Conservation (phyloP, 2,329 filamentous ascomycete genomes). For the Phaeosphaeriaceae sp. region DNA sequence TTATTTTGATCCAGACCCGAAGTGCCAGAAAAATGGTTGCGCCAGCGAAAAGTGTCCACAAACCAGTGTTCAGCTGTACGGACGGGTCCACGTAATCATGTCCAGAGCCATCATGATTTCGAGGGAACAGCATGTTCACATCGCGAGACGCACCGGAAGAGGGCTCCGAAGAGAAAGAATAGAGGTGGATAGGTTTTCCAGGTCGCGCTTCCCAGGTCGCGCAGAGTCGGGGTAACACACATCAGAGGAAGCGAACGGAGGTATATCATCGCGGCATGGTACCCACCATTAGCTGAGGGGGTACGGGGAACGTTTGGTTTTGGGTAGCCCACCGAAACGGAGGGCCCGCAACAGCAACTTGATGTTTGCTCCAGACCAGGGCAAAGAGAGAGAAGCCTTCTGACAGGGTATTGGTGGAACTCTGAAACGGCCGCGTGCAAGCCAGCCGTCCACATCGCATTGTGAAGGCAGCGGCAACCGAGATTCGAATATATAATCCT, state of each 20-base stretch:
- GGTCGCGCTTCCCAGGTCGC: slow-evolving; percentile 7
- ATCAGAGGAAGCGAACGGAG: slow-evolving; percentile 11
- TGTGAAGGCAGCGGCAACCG: slow-evolving; percentile 13
- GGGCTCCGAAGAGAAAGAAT: slow-evolving; percentile 16
- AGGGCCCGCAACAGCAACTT: slow-evolving; percentile 20
- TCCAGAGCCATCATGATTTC: slow-evolving; percentile 24
- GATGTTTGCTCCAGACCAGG: slow-evolving; percentile 26
- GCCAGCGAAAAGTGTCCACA: slow-evolving; percentile 50
- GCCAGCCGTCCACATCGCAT: slow-evolving; percentile 22
- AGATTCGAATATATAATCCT: slow-evolving; percentile 24
- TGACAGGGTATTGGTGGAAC: slow-evolving; percentile 34
- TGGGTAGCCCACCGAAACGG: slow-evolving; percentile 17
- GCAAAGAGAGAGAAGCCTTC: slow-evolving; percentile 24
- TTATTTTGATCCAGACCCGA: slow-evolving; percentile 48
- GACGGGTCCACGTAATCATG: slow-evolving; percentile 45
- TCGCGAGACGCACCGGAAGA: slow-evolving; percentile 15
- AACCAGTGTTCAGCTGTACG: slow-evolving; percentile 45
- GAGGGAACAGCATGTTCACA: slow-evolving; percentile 34
- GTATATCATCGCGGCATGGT: slow-evolving; percentile 17
- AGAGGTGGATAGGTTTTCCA: slow-evolving; percentile 6
- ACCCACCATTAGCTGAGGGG: slow-evolving; percentile 10
- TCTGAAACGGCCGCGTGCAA: slow-evolving; percentile 26
- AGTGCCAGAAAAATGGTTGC: slow-evolving; percentile 47
- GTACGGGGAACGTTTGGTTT: slow-evolving; percentile 26
- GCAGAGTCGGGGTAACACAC: slow-evolving; percentile 1